Percentiles rank a stretch among this genome's conserved stretches.
phyloP scores from a whole-genome alignment of 2,329 filamentous ascomycete genomes.

The Trichoderma simmonsii region DNA sequence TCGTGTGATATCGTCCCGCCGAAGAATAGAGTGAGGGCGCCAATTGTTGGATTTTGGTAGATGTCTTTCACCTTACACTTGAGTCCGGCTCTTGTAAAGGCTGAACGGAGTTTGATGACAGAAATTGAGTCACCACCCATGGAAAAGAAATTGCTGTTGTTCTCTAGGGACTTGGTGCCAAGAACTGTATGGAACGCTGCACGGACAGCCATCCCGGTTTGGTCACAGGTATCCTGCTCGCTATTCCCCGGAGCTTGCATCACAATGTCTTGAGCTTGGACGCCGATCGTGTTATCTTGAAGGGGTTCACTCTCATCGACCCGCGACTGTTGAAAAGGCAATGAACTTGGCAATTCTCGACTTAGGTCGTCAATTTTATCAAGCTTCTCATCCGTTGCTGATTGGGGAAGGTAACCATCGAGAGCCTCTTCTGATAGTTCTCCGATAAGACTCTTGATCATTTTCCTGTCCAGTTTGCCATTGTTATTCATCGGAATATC shows the following conservation, averaged over 20 bases:
- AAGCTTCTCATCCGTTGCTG: background rate
- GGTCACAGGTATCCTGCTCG: background rate
- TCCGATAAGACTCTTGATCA: background rate
- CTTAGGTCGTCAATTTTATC: background rate
- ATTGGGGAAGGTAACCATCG: background rate
- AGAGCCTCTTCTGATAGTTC: background rate
- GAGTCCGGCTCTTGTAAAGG: background rate
- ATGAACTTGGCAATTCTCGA: background rate
- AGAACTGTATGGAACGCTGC: background rate
- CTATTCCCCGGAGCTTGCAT: background rate
- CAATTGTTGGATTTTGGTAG: background rate
- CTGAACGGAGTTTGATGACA: background rate
- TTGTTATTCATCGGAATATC: background rate
- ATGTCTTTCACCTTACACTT: background rate
- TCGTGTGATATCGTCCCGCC: background rate
- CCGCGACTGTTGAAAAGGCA: background rate
- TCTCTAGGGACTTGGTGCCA: background rate
- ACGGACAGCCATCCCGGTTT: background rate
- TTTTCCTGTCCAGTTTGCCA: background rate
- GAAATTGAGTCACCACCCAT: background rate
- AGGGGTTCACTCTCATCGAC: background rate
- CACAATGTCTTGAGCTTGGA: background rate
- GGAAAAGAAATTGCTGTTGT: background rate
- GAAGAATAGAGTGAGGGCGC: background rate
- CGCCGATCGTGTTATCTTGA: background rate